Base-by-base conservation (phyloP, 345 rosid species). In the Eucalyptus regnans region DNA sequence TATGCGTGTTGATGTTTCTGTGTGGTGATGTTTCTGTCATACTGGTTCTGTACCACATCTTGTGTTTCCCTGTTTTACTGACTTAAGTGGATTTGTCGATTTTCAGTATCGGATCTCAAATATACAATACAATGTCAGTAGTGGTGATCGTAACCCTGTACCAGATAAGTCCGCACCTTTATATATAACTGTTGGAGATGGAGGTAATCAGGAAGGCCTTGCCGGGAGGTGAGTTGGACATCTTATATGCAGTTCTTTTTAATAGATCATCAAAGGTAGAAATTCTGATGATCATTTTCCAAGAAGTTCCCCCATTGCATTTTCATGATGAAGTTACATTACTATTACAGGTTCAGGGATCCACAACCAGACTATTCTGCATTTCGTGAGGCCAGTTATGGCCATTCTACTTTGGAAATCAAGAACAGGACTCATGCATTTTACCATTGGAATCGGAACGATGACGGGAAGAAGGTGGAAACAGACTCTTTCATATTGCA, bases 301-400 rank as follows among this genome's bases (percentile, higher is more conserved):
- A 23, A 31, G 54, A 50, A 54, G 33, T 50, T 86, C 46, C 62
- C 44, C 27, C 64, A 31, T 51, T 15, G 48, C 76, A 60, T 64
- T 44, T 50, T 60, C 50, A 16, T 52, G 88, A 58, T 88, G 62
- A 5, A 44, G 10, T 87, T 87, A 88, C 86, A 86, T 41, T 91
- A 54, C 58, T 33, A 52, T 86, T 58, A 11, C 89, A 98, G 98
- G 90, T 97, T 95, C 89, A 94, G 86, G 88, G 93, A 95, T 88
- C 99, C 98, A 87, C 98, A 96, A 80, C 98, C 99, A 86, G 95
- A 94, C 51, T 94, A 97, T 89, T 98, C 99, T 76, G 99, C 99
- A 81, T 98, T 96, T 89, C 90, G 99, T 68, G 99, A 98, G 95
- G 96, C 98, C 88, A 97, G 98, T 90, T 96, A 95, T 66, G 99